phyloP scores from a whole-genome alignment of 495 filamentous ascomycete species.

The Hyaloscypha finlandica region DNA sequence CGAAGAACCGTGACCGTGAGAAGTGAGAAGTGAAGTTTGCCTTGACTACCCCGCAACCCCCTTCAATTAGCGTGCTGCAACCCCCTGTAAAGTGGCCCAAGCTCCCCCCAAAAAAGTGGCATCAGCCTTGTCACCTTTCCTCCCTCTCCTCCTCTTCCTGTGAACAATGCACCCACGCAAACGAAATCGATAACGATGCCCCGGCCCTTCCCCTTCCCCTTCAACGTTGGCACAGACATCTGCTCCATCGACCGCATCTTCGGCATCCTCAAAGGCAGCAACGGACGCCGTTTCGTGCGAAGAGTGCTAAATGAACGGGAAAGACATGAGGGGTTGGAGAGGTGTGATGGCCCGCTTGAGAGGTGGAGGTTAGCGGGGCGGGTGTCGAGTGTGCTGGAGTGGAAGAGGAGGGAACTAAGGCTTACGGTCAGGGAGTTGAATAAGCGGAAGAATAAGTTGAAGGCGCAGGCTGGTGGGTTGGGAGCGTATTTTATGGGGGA shows the following conservation, averaged over 20 bases:
- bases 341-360: not conserved
- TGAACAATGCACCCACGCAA: not conserved
- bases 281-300: not conserved
- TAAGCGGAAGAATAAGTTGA: not conserved
- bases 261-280: slow-evolving; percentile 29
- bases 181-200: slow-evolving; percentile 14
- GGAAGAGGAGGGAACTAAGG: not conserved
- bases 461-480: not conserved
- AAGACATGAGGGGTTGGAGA: slow-evolving; percentile 5
- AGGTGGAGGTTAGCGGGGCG: not conserved
- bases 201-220: slow-evolving; percentile 45
- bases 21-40: not conserved
- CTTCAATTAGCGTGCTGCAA: not conserved
- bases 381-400: not conserved
- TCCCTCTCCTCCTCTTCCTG: not conserved
- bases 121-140: not conserved
- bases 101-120: slow-evolving; percentile 3
- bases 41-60: not conserved
- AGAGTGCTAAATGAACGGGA: slow-evolving; percentile 14
- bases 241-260: slow-evolving; percentile 49
- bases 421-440: slow-evolving; percentile 1
- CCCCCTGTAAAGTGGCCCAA: slow-evolving; percentile 14
- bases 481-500: not conserved
- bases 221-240: slow-evolving; percentile 60
- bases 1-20: not conserved